A percentile compares a stretch with the other conserved stretches of the same genome.
Evolutionary conservation across 1,284 basidiomycete genomes (phyloP).

Genomic region (Polyporus tsugae): DNA sequence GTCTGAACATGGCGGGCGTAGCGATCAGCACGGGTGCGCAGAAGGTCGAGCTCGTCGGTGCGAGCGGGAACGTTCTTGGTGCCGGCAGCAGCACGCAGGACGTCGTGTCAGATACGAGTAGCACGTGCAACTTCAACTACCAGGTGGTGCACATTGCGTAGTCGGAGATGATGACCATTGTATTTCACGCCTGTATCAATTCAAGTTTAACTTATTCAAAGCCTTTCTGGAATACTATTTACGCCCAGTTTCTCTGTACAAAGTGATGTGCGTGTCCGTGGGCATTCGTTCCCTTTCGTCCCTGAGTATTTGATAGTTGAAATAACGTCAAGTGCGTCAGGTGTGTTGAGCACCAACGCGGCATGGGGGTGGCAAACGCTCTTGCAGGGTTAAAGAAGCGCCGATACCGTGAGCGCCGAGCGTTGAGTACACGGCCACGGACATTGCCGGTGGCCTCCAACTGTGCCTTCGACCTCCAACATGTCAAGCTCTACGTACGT

Average conservation of each 20-base stretch:
- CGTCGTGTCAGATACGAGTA: slow-evolving; percentile 20
- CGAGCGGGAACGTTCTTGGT: slow-evolving; percentile 18
- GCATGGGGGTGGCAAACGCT: not conserved
- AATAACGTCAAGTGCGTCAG: too few relatives aligned
- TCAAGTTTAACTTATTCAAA: not conserved
- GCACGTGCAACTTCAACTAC: slow-evolving; percentile 28
- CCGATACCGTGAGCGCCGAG: not conserved
- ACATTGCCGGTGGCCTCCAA: slow-evolving; percentile 15
- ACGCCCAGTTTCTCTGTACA: not conserved
- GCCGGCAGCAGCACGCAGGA: slow-evolving; percentile 25
- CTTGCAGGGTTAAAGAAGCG: not conserved
- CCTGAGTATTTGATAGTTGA: too few relatives aligned
- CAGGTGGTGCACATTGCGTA: slow-evolving; percentile 27
- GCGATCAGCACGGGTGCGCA: slow-evolving; percentile 24
- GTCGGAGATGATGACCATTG: not conserved
- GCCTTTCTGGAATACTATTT: not conserved
- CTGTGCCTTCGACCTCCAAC: slow-evolving; percentile 25
- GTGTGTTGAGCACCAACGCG: too few relatives aligned
- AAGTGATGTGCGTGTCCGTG: too few relatives aligned
- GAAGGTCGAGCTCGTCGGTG: slow-evolving; percentile 20
- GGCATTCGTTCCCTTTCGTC: too few relatives aligned
- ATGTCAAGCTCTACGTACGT: slow-evolving; percentile 45
- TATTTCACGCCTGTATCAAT: not conserved
- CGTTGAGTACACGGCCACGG: slow-evolving; percentile 5
- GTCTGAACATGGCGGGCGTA: slow-evolving; percentile 23